A percentile compares a stretch with the other conserved stretches of the same genome.
phyloP scores from a whole-genome alignment of 2,329 filamentous ascomycete species.

The Aspergillus awamori region DNA sequence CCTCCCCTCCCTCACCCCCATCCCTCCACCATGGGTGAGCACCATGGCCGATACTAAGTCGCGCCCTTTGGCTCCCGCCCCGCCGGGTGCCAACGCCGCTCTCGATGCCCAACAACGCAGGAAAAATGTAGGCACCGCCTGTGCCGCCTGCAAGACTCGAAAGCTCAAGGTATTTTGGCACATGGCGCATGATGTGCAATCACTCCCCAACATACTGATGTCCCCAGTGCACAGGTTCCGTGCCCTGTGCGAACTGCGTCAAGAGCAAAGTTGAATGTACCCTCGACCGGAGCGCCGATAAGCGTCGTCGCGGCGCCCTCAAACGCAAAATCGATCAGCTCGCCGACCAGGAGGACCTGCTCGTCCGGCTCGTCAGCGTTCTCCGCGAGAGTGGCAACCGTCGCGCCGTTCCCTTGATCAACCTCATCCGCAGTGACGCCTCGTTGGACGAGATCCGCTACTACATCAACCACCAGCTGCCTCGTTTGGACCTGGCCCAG shows the following conservation, averaged over 20 bases:
- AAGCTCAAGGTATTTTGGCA: constrained; percentile 27
- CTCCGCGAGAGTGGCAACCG: constrained; percentile 27
- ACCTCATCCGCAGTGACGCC: constrained; percentile 32
- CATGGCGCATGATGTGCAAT: background rate
- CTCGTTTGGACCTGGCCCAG: constrained; percentile 21
- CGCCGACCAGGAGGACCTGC: constrained; percentile 30
- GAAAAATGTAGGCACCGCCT: constrained; percentile 31
- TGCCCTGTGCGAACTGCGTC: constrained; percentile 29
- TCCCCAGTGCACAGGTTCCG: constrained; percentile 26
- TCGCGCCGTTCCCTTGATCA: constrained; percentile 25
- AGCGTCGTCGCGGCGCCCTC: constrained; percentile 27
- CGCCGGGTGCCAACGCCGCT: constrained; percentile 14
- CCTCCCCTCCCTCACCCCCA: background rate
- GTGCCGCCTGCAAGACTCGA: constrained; percentile 28
- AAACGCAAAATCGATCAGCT: constrained; percentile 31
- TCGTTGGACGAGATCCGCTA: constrained; percentile 30
- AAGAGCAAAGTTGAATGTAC: constrained; percentile 27
- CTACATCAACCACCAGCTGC: constrained; percentile 29
- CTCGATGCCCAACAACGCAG: constrained; percentile 21
- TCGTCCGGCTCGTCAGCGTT: constrained; percentile 27
- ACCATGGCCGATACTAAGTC: constrained; percentile 22
- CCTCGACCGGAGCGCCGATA: constrained; percentile 26
- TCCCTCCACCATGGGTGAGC: constrained; percentile 14
- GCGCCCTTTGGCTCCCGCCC: constrained; percentile 21
- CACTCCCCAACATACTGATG: background rate